phyloP scores from a whole-genome alignment of 2,329 filamentous ascomycete genomes.

The Diplodia corticola region DNA sequence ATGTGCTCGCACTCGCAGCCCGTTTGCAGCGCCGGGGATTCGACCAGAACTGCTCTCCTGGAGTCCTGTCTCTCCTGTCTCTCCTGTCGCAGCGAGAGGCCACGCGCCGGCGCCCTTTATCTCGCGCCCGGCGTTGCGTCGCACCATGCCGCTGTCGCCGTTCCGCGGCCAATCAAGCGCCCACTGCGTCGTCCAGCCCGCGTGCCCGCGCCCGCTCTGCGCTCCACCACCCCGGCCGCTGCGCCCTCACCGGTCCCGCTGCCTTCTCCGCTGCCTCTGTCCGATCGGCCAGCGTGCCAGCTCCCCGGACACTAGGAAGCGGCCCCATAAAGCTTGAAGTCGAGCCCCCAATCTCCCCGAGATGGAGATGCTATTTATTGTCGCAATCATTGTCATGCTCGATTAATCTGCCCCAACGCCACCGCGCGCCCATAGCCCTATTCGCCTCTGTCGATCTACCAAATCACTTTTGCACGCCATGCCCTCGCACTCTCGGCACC shows the following conservation, averaged over 20 bases:
- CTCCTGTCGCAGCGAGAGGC: background rate
- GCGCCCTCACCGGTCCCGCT: background rate
- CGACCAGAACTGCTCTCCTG: background rate
- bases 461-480: constrained; percentile 3
- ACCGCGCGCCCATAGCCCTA: constrained; percentile 1
- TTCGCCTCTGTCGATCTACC: constrained; percentile 11
- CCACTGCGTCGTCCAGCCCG: constrained; percentile 8
- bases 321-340: constrained; percentile 13
- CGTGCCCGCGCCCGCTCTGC: background rate
- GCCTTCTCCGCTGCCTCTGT: background rate
- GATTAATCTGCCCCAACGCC: background rate
- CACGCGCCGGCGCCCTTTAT: constrained; percentile 6
- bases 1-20: background rate
- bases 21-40: background rate
- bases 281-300: background rate
- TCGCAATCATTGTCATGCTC: constrained; percentile 1
- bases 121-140: background rate
- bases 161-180: constrained; percentile 13
- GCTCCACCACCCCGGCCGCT: background rate
- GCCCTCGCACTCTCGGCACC: too few relatives aligned
- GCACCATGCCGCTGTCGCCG: constrained; percentile 1
- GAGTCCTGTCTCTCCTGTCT: too few relatives aligned
- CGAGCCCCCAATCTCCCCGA: background rate
- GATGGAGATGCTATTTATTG: constrained; percentile 9
- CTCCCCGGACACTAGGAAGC: background rate